phyloP scores from a whole-genome alignment of 2,329 filamentous ascomycete species.

The Aspergillus transmontanensis region DNA sequence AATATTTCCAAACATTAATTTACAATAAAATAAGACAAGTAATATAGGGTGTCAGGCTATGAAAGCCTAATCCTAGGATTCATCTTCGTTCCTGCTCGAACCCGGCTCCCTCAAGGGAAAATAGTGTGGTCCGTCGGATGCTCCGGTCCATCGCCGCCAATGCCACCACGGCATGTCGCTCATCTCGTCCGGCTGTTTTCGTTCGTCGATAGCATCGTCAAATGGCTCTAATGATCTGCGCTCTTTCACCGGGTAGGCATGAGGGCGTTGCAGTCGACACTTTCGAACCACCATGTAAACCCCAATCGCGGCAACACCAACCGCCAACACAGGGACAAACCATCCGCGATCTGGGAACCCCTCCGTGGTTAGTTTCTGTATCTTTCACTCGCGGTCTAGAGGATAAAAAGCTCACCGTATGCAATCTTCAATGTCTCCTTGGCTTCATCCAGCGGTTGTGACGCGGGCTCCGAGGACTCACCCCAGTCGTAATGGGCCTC shows the following conservation, averaged over 20 bases:
- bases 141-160: conserved; percentile 31
- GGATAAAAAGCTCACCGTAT: conserved; percentile 15
- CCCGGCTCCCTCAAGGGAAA: conserved; percentile 30
- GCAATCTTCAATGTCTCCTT: conserved; percentile 1
- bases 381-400: background rate
- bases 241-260: conserved; percentile 5
- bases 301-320: conserved; percentile 11
- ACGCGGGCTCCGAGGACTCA: background rate
- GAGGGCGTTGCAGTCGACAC: conserved; percentile 13
- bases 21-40: background rate
- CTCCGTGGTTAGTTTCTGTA: background rate
- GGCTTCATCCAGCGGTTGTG: conserved; percentile 1
- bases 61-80: background rate
- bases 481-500: conserved; percentile 23
- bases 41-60: conserved; percentile 2
- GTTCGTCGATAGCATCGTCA: conserved; percentile 18
- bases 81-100: background rate
- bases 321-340: conserved; percentile 15
- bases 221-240: conserved; percentile 19
- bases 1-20: background rate
- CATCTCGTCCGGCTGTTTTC: conserved; percentile 16
- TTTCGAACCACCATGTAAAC: conserved; percentile 15
- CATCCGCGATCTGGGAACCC: conserved; percentile 12
- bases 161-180: conserved; percentile 33
- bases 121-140: conserved; percentile 23